These are phyloP conservation scores for Candida suzukii DNA, from an alignment of 805 yeast genomes.

Conservation along the genomic window DNA sequence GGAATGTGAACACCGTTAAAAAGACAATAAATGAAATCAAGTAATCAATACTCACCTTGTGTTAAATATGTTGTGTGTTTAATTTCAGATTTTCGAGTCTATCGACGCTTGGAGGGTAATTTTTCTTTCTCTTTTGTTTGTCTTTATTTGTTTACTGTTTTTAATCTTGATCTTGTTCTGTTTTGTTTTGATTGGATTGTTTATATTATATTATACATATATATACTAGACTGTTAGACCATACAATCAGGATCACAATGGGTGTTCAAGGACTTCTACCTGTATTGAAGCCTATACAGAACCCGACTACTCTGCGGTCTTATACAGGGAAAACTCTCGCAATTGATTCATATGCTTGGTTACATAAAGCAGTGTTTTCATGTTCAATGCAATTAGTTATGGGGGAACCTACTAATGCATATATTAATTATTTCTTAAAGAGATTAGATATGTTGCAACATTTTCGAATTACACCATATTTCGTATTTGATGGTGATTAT, in stretches of 20 bases:
- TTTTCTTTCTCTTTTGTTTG: too few species aligned
- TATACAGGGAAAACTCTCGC: slow-evolving; percentile 76
- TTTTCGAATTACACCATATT: slow-evolving; percentile 70
- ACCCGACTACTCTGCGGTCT: slow-evolving; percentile 45
- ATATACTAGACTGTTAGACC: too few species aligned
- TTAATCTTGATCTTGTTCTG: too few species aligned
- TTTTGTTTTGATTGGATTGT: too few species aligned
- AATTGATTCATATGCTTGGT: slow-evolving; percentile 96
- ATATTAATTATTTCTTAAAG: slow-evolving; percentile 61
- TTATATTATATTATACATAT: too few species aligned
- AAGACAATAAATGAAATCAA: too few species aligned
- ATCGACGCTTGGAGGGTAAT: too few species aligned
- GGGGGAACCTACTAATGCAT: slow-evolving; percentile 63
- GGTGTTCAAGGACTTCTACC: slow-evolving; percentile 82
- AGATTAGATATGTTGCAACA: slow-evolving; percentile 58
- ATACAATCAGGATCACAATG: slow-evolving; percentile 33
- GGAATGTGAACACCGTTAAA: too few species aligned
- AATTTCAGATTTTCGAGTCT: too few species aligned
- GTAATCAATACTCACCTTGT: too few species aligned
- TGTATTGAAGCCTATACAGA: slow-evolving; percentile 69
- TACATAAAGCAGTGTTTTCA: slow-evolving; percentile 76
- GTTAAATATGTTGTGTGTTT: too few species aligned
- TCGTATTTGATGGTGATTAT: slow-evolving; percentile 91
- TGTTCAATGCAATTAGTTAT: slow-evolving; percentile 80
- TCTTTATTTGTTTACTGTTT: too few species aligned